These are phyloP conservation scores for Colletotrichum theobromicola DNA, from an alignment of 2,329 filamentous ascomycete genomes.

Conservation along the genomic window DNA sequence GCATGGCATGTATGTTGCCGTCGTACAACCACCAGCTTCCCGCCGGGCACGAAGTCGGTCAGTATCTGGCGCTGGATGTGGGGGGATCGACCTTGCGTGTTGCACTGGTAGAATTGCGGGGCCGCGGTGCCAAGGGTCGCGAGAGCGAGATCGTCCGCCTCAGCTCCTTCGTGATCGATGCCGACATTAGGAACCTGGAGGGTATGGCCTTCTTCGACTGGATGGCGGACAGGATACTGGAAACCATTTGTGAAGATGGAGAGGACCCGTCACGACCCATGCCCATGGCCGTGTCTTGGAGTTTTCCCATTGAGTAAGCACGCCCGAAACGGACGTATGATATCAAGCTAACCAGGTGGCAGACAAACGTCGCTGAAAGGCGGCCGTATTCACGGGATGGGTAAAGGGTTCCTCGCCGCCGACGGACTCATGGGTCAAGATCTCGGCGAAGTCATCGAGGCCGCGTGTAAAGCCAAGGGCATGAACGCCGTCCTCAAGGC, in stretches of 20 bases:
- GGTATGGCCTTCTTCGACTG: slow-evolving; percentile 70
- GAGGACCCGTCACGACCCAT: slow-evolving; percentile 48
- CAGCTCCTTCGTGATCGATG: slow-evolving; percentile 61
- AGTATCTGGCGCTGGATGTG: slow-evolving; percentile 70
- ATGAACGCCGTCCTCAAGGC: slow-evolving; percentile 62
- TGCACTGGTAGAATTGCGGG: slow-evolving; percentile 64
- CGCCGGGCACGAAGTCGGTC: slow-evolving; percentile 62
- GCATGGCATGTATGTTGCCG: slow-evolving; percentile 67
- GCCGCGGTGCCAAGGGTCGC: slow-evolving; percentile 39
- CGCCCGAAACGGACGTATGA: background rate
- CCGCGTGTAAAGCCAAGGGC: slow-evolving; percentile 54
- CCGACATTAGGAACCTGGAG: slow-evolving; percentile 58
- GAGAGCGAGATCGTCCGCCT: slow-evolving; percentile 60
- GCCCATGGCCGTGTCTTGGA: slow-evolving; percentile 69
- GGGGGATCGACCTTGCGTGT: slow-evolving; percentile 72
- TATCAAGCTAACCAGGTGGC: slow-evolving; percentile 9
- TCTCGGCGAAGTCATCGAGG: slow-evolving; percentile 62
- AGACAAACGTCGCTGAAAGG: slow-evolving; percentile 69
- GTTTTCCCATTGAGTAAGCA: slow-evolving; percentile 71
- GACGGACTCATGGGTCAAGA: slow-evolving; percentile 63
- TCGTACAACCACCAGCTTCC: slow-evolving; percentile 71
- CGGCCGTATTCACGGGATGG: slow-evolving; percentile 66
- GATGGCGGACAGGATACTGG: slow-evolving; percentile 66
- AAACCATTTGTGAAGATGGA: slow-evolving; percentile 53
- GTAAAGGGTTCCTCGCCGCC: slow-evolving; percentile 68